phyloP scores from a whole-genome alignment of 1,139 yeast genomes.

The Taiozyma sp. region DNA sequence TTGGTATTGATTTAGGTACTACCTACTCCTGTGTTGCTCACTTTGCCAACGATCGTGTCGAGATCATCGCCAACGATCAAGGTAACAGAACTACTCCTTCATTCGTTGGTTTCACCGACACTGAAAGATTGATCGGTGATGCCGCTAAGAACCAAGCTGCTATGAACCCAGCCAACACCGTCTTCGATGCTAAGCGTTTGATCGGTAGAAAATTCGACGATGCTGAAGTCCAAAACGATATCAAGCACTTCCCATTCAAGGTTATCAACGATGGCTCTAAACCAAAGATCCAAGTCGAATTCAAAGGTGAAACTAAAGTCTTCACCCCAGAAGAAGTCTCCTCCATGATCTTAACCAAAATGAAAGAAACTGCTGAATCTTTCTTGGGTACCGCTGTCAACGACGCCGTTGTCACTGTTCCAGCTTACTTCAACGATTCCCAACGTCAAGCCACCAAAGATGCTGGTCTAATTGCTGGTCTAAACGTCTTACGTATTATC shows the following conservation, averaged over 20 bases:
- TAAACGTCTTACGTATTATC: conserved; percentile 94
- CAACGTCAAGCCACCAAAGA: conserved; percentile 99
- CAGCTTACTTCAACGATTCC: conserved; percentile 98
- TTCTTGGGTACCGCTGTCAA: conserved; percentile 88
- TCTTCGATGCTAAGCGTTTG: conserved; percentile 97
- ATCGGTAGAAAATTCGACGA: conserved; percentile 95
- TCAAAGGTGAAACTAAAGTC: conserved; percentile 89
- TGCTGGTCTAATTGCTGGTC: conserved; percentile 98
- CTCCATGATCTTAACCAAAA: conserved; percentile 93
- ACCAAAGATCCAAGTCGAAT: conserved; percentile 93
- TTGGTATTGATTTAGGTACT: conserved; percentile 89
- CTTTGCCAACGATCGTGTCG: conserved; percentile 79
- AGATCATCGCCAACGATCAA: conserved; percentile 98
- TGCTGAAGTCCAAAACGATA: conserved; percentile 90
- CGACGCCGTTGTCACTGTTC: conserved; percentile 95
- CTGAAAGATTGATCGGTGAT: conserved; percentile 98
- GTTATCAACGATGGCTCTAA: conserved; percentile 82
- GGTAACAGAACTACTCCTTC: conserved; percentile 99
- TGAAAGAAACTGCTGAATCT: conserved; percentile 98
- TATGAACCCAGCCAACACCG: conserved; percentile 95
- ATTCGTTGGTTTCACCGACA: conserved; percentile 96
- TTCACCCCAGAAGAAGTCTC: conserved; percentile 98
- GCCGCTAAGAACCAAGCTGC: conserved; percentile 99
- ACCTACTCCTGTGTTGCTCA: conserved; percentile 97
- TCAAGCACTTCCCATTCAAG: conserved; percentile 97